These are phyloP conservation scores for Talaromyces verruculosus DNA, from an alignment of 2,329 filamentous ascomycete genomes.

Conservation along the genomic window DNA sequence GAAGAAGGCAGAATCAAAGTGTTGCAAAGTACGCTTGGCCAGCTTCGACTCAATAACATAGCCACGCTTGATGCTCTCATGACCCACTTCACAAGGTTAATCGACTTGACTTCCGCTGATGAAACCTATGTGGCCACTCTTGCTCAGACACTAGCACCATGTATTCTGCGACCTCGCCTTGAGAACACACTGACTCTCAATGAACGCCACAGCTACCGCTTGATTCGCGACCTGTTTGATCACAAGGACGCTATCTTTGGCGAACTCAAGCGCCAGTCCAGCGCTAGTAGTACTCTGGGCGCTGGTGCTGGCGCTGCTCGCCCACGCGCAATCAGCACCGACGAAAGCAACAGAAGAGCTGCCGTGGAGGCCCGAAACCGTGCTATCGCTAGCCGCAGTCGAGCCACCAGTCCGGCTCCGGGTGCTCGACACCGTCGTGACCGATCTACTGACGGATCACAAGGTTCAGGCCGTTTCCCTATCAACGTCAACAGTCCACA, in stretches of 20 bases:
- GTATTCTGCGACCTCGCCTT: conserved; percentile 79
- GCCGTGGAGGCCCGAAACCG: conserved; percentile 92
- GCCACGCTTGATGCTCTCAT: conserved; percentile 97
- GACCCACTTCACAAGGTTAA: conserved; percentile 95
- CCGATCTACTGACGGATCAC: conserved; percentile 66
- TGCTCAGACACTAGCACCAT: conserved; percentile 74
- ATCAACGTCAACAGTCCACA: conserved; percentile 68
- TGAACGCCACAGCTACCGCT: conserved; percentile 86
- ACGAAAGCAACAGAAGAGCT: conserved; percentile 91
- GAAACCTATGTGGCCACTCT: conserved; percentile 78
- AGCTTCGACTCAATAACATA: conserved; percentile 93
- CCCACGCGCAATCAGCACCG: conserved; percentile 84
- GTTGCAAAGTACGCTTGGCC: conserved; percentile 90
- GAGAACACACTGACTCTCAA: conserved; percentile 93
- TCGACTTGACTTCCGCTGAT: conserved; percentile 94
- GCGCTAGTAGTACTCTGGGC: conserved; percentile 44
- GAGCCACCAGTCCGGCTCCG: conserved; percentile 67
- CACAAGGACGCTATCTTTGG: conserved; percentile 96
- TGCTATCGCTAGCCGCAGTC: conserved; percentile 69
- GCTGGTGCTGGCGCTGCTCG: conserved; percentile 57
- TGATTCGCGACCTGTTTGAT: conserved; percentile 86
- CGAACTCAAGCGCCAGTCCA: conserved; percentile 77
- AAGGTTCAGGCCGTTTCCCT: conserved; percentile 82
- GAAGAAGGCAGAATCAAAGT: conserved; percentile 82
- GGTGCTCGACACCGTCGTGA: conserved; percentile 69